phyloP scores from a whole-genome alignment of 306 rosid genomes.

The Fragaria iinumae region DNA sequence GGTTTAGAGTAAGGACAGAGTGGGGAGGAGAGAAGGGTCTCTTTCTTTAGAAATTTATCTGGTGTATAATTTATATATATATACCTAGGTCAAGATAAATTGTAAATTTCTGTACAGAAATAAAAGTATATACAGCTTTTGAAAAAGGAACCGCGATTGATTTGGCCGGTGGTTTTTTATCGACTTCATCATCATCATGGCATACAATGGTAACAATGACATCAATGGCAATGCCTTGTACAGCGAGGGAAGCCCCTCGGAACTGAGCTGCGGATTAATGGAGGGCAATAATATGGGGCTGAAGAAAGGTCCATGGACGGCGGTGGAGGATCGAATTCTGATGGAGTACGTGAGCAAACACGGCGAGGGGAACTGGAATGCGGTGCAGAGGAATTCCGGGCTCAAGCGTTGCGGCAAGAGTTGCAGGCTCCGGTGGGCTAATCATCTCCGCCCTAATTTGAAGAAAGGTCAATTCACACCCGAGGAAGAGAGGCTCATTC shows the following conservation, averaged over 20 bases:
- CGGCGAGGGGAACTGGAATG: slow-evolving; percentile 93
- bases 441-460: slow-evolving; percentile 78
- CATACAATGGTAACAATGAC: slow-evolving; percentile 7
- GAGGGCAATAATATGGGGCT: slow-evolving; percentile 26
- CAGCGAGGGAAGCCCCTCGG: slow-evolving; percentile 24
- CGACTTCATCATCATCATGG: slow-evolving; percentile 1
- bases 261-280: slow-evolving; percentile 18
- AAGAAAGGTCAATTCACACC: slow-evolving; percentile 74
- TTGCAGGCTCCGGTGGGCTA: slow-evolving; percentile 95
- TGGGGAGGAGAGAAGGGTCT: slow-evolving; percentile 6
- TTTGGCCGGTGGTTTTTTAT: background rate
- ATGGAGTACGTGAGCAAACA: slow-evolving; percentile 75
- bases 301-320: slow-evolving; percentile 93
- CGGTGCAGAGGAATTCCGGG: slow-evolving; percentile 65
- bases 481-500: slow-evolving; percentile 73
- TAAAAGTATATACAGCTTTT: background rate
- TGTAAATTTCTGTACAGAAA: background rate
- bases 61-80: background rate
- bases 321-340: slow-evolving; percentile 66
- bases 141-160: background rate
- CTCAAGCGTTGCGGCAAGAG: slow-evolving; percentile 87
- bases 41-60: background rate
- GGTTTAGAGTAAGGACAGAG: slow-evolving; percentile 1
- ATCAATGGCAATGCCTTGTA: slow-evolving; percentile 6
- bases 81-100: background rate